Evolutionary conservation across 352 stramenopile species (phyloP).

Genomic region (Phytophthora rubi): DNA sequence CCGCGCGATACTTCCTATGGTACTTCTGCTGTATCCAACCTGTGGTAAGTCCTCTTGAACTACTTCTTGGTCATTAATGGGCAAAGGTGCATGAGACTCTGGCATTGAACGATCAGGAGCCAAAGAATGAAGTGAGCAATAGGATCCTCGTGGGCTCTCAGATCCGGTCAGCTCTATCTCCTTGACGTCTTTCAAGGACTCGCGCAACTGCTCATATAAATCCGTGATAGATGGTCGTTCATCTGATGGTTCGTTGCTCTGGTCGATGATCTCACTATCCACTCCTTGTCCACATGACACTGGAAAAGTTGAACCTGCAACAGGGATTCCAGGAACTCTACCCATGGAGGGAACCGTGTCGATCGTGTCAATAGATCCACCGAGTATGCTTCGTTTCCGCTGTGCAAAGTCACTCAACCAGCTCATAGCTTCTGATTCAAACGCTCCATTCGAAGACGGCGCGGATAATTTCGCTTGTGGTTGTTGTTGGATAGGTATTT

Average conservation of each 20-base stretch:
- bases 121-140: slow-evolving; percentile 17
- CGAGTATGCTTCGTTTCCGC: slow-evolving; percentile 71
- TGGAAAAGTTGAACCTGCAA: background rate
- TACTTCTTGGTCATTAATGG: slow-evolving; percentile 22
- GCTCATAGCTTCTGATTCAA: slow-evolving; percentile 53
- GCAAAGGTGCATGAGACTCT: slow-evolving; percentile 6
- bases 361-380: slow-evolving; percentile 38
- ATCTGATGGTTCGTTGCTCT: slow-evolving; percentile 12
- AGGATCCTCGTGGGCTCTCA: slow-evolving; percentile 9
- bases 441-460: background rate
- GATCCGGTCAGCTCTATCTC: slow-evolving; percentile 16
- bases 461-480: background rate
- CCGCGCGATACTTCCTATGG: slow-evolving; percentile 6
- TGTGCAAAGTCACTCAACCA: slow-evolving; percentile 74
- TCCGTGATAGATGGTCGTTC: slow-evolving; percentile 10
- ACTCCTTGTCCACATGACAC: background rate
- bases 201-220: slow-evolving; percentile 37
- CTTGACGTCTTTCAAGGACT: slow-evolving; percentile 31
- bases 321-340: background rate
- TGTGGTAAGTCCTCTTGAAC: slow-evolving; percentile 7
- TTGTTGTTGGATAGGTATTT: background rate
- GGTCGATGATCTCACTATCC: slow-evolving; percentile 6
- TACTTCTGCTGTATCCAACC: slow-evolving; percentile 16
- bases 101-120: background rate
- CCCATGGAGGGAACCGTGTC: slow-evolving; percentile 1